Percentiles rank a stretch among this genome's conserved stretches.
Conservation (phyloP, 1,284 basidiomycete species). For the Calocybe gambosa region DNA sequence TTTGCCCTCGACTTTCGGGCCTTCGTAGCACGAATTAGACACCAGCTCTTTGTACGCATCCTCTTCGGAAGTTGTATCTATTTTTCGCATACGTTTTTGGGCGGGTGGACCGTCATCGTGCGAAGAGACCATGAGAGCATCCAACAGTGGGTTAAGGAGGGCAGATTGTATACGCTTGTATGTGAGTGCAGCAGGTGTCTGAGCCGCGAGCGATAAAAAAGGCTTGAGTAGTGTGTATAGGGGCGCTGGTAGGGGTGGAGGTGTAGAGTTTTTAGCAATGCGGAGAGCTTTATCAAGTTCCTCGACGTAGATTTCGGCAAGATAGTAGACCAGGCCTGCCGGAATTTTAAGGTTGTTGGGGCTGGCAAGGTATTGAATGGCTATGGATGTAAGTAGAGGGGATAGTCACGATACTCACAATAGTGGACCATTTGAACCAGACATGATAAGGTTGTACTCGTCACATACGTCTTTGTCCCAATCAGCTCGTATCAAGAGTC, state of each 20-base stretch:
- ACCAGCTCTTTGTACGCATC: constrained; percentile 35
- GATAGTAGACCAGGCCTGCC: constrained; percentile 75
- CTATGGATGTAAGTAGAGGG: background rate
- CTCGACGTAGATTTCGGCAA: constrained; percentile 86
- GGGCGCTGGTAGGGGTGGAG: constrained; percentile 42
- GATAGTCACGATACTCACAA: constrained; percentile 47
- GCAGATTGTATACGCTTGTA: constrained; percentile 65
- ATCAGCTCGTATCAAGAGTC: constrained; percentile 62
- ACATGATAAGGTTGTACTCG: constrained; percentile 67
- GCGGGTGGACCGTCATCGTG: constrained; percentile 29
- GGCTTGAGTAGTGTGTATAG: constrained; percentile 57
- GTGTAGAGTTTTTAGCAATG: constrained; percentile 16
- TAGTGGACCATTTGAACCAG: constrained; percentile 63
- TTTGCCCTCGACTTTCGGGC: constrained; percentile 31
- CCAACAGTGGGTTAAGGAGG: constrained; percentile 61
- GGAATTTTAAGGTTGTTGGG: constrained; percentile 72
- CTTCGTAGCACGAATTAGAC: constrained; percentile 42
- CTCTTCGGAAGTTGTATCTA: constrained; percentile 4
- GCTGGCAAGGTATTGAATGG: constrained; percentile 32
- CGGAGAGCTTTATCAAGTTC: constrained; percentile 78
- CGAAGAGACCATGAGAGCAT: constrained; percentile 33
- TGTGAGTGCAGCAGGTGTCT: constrained; percentile 52
- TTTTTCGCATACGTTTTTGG: constrained; percentile 36
- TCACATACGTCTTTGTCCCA: constrained; percentile 60
- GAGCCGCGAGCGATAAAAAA: constrained; percentile 65